Conservation (phyloP, 768 basidiomycete genomes). For the Hysterangium stoloniferum region DNA sequence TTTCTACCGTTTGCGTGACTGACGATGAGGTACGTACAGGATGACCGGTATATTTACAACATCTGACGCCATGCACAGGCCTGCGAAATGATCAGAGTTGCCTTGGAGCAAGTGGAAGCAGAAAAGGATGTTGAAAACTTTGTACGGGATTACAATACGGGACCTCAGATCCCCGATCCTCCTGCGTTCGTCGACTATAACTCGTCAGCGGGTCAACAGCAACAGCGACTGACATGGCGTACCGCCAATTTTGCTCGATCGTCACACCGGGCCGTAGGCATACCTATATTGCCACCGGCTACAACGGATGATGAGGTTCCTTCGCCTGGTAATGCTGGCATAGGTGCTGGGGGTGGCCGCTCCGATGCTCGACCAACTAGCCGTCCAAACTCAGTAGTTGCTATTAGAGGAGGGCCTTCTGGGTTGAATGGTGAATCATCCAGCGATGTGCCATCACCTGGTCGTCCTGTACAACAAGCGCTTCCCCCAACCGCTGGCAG, state of each 20-base stretch:
- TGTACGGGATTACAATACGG: slow-evolving; percentile 84
- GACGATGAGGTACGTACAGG: slow-evolving; percentile 80
- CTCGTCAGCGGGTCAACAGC: slow-evolving; percentile 46
- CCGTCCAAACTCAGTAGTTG: slow-evolving; percentile 4
- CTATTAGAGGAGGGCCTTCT: background rate
- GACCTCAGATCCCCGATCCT: slow-evolving; percentile 79
- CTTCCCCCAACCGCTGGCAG: background rate
- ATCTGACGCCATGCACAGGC: slow-evolving; percentile 42
- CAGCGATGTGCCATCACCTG: background rate
- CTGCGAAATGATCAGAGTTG: slow-evolving; percentile 80
- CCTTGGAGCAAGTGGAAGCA: slow-evolving; percentile 84
- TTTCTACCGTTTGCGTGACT: slow-evolving; percentile 91
- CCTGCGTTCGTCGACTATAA: slow-evolving; percentile 78
- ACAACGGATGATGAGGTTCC: slow-evolving; percentile 40
- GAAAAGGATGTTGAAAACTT: slow-evolving; percentile 86
- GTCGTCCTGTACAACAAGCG: background rate
- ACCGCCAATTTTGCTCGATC: slow-evolving; percentile 45
- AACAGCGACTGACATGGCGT: slow-evolving; percentile 45
- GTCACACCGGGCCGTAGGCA: slow-evolving; percentile 28
- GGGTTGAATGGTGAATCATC: background rate
- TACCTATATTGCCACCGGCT: slow-evolving; percentile 25
- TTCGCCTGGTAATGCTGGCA: slow-evolving; percentile 53
- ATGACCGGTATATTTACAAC: background rate
- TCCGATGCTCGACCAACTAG: background rate
- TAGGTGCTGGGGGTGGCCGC: slow-evolving; percentile 54